Base-by-base conservation (phyloP, 1,284 basidiomycete genomes). In the Marasmius sp. region DNA sequence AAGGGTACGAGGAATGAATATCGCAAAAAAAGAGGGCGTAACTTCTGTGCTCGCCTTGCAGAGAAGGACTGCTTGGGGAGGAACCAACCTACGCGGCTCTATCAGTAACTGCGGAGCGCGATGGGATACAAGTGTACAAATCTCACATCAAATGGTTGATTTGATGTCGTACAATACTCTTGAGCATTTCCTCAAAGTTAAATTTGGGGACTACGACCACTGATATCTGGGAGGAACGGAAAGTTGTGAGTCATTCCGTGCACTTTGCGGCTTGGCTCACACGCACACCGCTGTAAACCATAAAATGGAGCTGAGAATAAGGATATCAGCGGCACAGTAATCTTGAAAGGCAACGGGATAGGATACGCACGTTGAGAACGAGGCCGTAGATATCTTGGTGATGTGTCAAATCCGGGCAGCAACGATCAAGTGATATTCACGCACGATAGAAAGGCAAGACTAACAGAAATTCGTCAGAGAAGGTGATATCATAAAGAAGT, bases 191-290 rank as follows among this genome's bases (percentile, higher is more conserved):
- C 33, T 77, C 71, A 58, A 91, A 83, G 59, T 82, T 84, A 70
- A 92, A 93, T 70, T 83, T 89, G 18, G 86, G 83, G 5, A 87
- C 73, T 9, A 92, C 81, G 2, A 93, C 87, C 14, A 89, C 63
- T 0, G 84, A 77, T 54, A 86, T 76, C 87, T 88, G 57, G 51
- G 58, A 1, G 38, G 50, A 5, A 27, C 27, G 27, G 36, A 45
- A 34, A 18, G 34, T 59, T 37, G n/a, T 33, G 27, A 48, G 37
- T 22, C 3, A 8, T n/a, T 14, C 7, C 22, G 20, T 14, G 1
- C 7, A 11, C 41, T 14, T 22, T 16, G 38, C 10, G n/a, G 11
- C 8, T 16, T 36, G 48, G 11, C 10, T 34, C 27, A 43, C 45
- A 66, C 77, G 63, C 70, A 89, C 87, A 41, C 83, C 85, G 59